Base-by-base conservation (phyloP, 345 rosid genomes). In the Atalantia buxifolia region DNA sequence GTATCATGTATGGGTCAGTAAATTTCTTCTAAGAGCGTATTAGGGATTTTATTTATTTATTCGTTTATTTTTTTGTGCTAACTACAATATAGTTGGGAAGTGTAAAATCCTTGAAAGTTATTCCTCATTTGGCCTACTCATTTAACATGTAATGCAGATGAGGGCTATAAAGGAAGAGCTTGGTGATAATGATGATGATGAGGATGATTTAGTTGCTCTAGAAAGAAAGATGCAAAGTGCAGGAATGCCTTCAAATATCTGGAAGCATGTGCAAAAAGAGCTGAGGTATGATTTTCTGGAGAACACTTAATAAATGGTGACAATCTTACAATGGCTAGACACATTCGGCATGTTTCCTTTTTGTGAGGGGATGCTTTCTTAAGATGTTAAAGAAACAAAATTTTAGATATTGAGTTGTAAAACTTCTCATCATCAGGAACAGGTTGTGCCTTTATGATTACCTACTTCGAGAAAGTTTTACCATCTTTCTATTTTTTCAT, bases 111-210 rank as follows among this genome's bases (percentile, higher is more conserved):
- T 48, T 48, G 25, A 67, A 66, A 77, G 60, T 56, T 72, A 61
- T 71, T 57, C 40, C 40, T 31, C 59, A 64, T 75, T 72, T 80
- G 60, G 60, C 69, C 78, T 42, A 55, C 62, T 64, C 31, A 59
- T 48, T 74, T 40, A 66, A 81, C 76, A 69, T 57, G 59, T 38
- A 80, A 77, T 82, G 78, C 81, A 96, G 99, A 96, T 96, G 97
- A 92, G 97, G 85, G 99, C 99, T 75, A 96, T 96, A 84, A 96
- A 94, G 77, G 99, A 96, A 86, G 99, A 96, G 88, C 98, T 96
- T 77, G 99, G 99, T 74, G 98, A 96, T 86, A 94, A 94, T 77
- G 98, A 94, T 82, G 99, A 96, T 66, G 97, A 96, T 78, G 99
- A 94, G 87, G 99, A 96, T 88, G 99, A 96, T 85, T 84, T 94